Base-by-base conservation (phyloP, 768 basidiomycete species). In the Leccinellum luteum region DNA sequence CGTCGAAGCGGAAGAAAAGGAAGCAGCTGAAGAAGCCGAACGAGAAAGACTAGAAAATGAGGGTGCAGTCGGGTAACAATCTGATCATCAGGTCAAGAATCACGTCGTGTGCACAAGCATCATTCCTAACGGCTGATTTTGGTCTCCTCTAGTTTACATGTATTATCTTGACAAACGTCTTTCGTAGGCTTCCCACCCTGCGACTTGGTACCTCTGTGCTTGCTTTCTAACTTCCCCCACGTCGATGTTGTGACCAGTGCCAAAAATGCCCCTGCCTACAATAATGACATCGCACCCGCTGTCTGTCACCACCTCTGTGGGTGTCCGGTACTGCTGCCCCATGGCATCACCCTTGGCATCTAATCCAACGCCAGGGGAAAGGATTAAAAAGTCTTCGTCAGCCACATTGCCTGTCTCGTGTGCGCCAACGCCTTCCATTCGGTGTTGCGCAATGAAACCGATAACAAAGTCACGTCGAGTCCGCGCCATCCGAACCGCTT, bases 261-360 rank as follows among this genome's bases (percentile, higher is more conserved):
- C 93, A 71, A 97, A 95, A 38, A 99, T 87, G 0, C 97, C 97
- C 58, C 97, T 79, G 28, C 97, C 97, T 48, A 99, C 97, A 58
- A 99, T 98, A 69, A 98, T 98, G 21, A 98, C 82, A 75, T 99
- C 97, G 70, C 92, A 92, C 28, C 94, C 95, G 47, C 82, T 83
- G 47, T 89, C 85, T 17, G 83, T 68, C 28, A 99, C 77, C 25
- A 95, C 95, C 70, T 95, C 81, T 31, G 81, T 74, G 2, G 97
- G 97, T 4, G 94, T 94, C 55, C 92, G 79, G 72, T 98, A 98
- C 71, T 97, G 94, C 73, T 98, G 96, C 17, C 95, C 97, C 87
- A 94, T 88, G 10, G 76, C 75, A 71, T 98, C 97, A 8, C 89
- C 90, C 54, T 81, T 85, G 13, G 70, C 68, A 60, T 91, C 91